Base-by-base conservation (phyloP, 768 basidiomycete genomes). In the Hydnomerulius pinastri region DNA sequence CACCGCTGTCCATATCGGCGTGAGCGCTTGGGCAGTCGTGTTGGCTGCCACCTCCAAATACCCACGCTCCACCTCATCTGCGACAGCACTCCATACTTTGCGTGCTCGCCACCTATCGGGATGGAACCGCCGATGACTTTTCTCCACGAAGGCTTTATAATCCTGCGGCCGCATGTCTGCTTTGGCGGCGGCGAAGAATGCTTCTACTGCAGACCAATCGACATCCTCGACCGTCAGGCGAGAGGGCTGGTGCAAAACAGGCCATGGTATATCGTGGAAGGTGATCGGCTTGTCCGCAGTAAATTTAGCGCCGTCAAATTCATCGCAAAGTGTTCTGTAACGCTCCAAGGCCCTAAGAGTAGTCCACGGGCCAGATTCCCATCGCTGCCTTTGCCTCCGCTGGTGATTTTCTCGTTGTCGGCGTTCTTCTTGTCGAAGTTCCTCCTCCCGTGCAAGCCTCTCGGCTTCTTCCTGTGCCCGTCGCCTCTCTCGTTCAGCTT, bases 51-150 rank as follows among this genome's bases (percentile, higher is more conserved):
- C 85, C 65, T 85, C 86, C 56, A 86, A 67, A 56, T 76, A 82
- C 32, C 72, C 74, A 53, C 81, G 76, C 59, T 82, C 78, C 39
- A 75, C 69, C 41, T 83, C 82, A 51, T 87, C 83, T 20, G 64
- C 58, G 40, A 87, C 76, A 40, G 79, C 79, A 50, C 73, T 72
- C 61, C 87, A 73, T 29, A 91, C 68, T 24, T 80, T 80, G 35
- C 85, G 75, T 25, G 85, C 82, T 36, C 82, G 74, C 90, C 88
- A 93, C 52, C 86, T 72, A 65, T 92, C 90, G 2, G 88, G 87
- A 57, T 91, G 91, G 64, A 90, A 92, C 44, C 88, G 71, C 33
- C 81, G 76, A 58, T 90, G 80, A 57, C 84, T 86, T 60, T 81
- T 82, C 69, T 87, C 80, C 3, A 92, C 75, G 48, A 91, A 77